phyloP scores from a whole-genome alignment of 352 stramenopile species.

The Plasmopara halstedii region DNA sequence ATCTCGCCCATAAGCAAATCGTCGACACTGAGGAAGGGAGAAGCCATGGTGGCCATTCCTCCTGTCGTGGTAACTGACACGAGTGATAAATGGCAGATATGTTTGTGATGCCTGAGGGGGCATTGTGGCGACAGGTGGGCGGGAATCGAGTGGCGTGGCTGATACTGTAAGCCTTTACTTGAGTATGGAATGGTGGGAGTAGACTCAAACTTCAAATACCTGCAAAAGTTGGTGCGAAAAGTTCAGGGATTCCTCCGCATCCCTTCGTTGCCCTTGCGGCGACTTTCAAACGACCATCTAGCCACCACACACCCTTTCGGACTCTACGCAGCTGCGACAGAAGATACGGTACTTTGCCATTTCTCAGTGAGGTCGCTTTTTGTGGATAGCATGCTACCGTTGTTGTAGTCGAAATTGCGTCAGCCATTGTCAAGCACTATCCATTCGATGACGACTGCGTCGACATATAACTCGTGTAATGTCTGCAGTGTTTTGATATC shows the following conservation, averaged over 20 bases:
- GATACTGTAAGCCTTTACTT: too few species aligned
- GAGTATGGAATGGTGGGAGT: conserved; percentile 10
- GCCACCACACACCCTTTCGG: conserved; percentile 16
- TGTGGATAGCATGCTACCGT: not conserved
- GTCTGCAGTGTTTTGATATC: too few species aligned
- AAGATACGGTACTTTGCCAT: not conserved
- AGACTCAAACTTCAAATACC: conserved; percentile 23
- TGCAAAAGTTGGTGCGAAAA: conserved; percentile 12
- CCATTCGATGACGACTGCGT: too few species aligned
- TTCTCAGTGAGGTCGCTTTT: too few species aligned
- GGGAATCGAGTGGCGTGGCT: conserved; percentile 22
- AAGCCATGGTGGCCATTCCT: conserved; percentile 7
- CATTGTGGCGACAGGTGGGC: conserved; percentile 17
- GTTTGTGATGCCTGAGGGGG: conserved; percentile 13
- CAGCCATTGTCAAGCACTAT: too few species aligned
- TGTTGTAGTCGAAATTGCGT: too few species aligned
- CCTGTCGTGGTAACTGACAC: not conserved
- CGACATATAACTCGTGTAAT: too few species aligned
- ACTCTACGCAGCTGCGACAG: conserved; percentile 19
- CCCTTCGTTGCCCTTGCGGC: conserved; percentile 21
- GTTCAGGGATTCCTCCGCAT: conserved; percentile 22
- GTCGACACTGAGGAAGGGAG: conserved; percentile 34
- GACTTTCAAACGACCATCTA: conserved; percentile 24
- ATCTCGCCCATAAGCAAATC: conserved; percentile 73
- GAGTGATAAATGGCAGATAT: conserved; percentile 12